Conservation (phyloP, 441 rosid species). For the Mallotus repandus region DNA sequence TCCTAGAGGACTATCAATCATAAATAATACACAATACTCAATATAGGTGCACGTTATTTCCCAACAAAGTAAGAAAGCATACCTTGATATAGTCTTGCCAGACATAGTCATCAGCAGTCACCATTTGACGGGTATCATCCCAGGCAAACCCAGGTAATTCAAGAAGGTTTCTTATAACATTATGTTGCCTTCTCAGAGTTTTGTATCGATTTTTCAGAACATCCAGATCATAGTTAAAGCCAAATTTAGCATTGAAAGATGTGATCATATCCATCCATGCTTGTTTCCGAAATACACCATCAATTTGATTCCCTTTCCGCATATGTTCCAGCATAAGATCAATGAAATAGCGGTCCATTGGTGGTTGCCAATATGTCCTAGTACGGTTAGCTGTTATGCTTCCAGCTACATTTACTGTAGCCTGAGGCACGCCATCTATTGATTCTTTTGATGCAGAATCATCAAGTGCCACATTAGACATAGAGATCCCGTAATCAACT, state of each 20-base stretch:
- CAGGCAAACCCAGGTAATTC: conserved; percentile 66
- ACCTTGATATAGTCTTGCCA: conserved; percentile 81
- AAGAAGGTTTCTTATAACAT: conserved; percentile 61
- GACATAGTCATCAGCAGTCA: conserved; percentile 68
- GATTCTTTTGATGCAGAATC: conserved; percentile 35
- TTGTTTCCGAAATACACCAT: conserved; percentile 68
- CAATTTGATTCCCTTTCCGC: conserved; percentile 69
- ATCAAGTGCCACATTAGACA: conserved; percentile 33
- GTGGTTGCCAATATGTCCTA: conserved; percentile 82
- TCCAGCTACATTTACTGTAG: conserved; percentile 21
- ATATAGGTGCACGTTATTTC: background rate
- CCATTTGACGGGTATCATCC: conserved; percentile 82
- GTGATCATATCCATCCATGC: conserved; percentile 76
- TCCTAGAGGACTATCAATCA: background rate
- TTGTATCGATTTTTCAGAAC: conserved; percentile 82
- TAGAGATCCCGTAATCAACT: conserved; percentile 30
- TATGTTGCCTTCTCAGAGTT: conserved; percentile 72
- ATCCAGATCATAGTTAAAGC: conserved; percentile 58
- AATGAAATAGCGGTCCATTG: conserved; percentile 79
- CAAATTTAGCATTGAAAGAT: conserved; percentile 65
- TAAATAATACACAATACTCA: background rate
- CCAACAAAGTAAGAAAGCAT: conserved; percentile 2
- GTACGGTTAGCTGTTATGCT: conserved; percentile 35
- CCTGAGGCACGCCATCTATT: conserved; percentile 28
- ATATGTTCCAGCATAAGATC: conserved; percentile 77